Evolutionary conservation across 768 basidiomycete species (phyloP).

Genomic region (Tephrocybe sp.): DNA sequence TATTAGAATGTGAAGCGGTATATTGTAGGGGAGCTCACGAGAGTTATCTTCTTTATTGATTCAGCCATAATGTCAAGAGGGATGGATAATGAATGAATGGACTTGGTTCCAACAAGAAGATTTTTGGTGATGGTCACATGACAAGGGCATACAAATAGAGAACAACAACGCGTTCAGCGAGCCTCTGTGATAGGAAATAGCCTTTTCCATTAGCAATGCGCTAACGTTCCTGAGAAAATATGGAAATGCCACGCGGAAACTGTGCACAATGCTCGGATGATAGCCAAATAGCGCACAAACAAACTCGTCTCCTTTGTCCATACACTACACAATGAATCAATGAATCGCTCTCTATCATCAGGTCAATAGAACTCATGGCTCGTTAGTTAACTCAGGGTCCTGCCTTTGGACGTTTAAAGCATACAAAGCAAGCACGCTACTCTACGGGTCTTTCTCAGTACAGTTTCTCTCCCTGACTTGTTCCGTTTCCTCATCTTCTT

Average conservation of each 20-base stretch:
- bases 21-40: conserved; percentile 28
- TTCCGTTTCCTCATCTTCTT: conserved; percentile 14
- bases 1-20: background rate
- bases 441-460: conserved; percentile 20
- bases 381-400: conserved; percentile 17
- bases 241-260: conserved; percentile 11
- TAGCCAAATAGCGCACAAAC: conserved; percentile 16
- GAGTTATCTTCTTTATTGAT: conserved; percentile 39
- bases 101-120: background rate
- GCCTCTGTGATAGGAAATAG: background rate
- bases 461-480: conserved; percentile 17
- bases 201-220: conserved; percentile 2
- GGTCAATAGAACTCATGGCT: conserved; percentile 13
- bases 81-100: background rate
- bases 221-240: background rate
- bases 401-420: conserved; percentile 30
- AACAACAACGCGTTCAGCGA: conserved; percentile 11
- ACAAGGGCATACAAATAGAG: conserved; percentile 7
- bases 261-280: conserved; percentile 11
- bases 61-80: conserved; percentile 32
- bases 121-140: conserved; percentile 11
- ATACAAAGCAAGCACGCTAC: conserved; percentile 28
- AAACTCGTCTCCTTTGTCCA: conserved; percentile 10
- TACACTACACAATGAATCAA: background rate
- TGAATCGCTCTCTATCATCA: background rate